Evolutionary conservation across 2,329 filamentous ascomycete species (phyloP).

Genomic region (Lasiodiplodia theobromae): DNA sequence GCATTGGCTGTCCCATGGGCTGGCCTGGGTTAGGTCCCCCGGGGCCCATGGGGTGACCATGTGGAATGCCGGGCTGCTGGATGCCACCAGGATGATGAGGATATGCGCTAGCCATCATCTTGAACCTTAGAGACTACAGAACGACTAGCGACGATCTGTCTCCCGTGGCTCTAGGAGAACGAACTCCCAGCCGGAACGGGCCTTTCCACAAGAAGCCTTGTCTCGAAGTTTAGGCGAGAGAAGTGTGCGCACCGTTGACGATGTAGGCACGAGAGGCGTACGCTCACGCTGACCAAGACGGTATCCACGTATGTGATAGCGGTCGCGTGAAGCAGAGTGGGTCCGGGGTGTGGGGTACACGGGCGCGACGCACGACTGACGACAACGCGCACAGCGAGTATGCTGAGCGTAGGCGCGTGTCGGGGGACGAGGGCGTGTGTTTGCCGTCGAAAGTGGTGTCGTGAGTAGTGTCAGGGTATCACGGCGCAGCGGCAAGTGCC

Average conservation of each 20-base stretch:
- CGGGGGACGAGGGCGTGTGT: not conserved
- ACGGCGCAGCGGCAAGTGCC: slow-evolving; percentile 38
- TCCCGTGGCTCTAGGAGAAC: slow-evolving; percentile 22
- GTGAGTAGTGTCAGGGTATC: slow-evolving; percentile 29
- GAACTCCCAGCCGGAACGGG: slow-evolving; percentile 11
- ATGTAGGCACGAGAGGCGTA: slow-evolving; percentile 7
- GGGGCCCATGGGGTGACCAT: slow-evolving; percentile 67
- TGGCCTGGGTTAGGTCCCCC: slow-evolving; percentile 74
- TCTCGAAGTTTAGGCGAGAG: not conserved
- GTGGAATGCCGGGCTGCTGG: slow-evolving; percentile 74
- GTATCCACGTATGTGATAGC: slow-evolving; percentile 24
- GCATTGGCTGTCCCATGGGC: slow-evolving; percentile 73
- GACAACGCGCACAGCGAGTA: slow-evolving; percentile 1
- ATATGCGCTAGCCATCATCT: slow-evolving; percentile 74
- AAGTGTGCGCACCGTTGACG: not conserved
- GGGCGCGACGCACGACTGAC: slow-evolving; percentile 24
- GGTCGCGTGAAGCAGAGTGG: slow-evolving; percentile 27
- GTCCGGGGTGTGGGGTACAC: slow-evolving; percentile 27
- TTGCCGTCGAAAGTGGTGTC: slow-evolving; percentile 17
- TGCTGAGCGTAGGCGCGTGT: not conserved
- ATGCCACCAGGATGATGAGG: slow-evolving; percentile 74
- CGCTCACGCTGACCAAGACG: slow-evolving; percentile 7
- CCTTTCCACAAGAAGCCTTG: slow-evolving; percentile 6
- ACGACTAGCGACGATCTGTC: slow-evolving; percentile 15
- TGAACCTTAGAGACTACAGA: slow-evolving; percentile 38